Evolutionary conservation across 495 filamentous ascomycete species (phyloP).

Genomic region (Xylaria scruposa): DNA sequence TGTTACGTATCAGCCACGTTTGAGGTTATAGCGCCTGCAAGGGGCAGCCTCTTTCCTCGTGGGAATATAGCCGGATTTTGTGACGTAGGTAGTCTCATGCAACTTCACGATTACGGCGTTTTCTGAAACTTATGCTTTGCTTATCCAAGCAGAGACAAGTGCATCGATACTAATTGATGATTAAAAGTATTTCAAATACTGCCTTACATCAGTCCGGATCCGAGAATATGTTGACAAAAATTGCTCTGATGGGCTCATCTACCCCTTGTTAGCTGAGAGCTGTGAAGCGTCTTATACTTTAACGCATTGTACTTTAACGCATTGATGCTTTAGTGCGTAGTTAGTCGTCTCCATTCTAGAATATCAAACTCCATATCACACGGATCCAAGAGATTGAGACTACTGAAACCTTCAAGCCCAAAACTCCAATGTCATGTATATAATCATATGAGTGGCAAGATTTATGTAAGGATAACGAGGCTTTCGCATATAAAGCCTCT

Average conservation of each 20-base stretch:
- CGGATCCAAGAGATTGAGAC: too few relatives aligned
- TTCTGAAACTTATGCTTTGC: neutral
- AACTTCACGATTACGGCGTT: neutral
- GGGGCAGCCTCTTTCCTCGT: neutral
- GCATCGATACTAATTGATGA: neutral
- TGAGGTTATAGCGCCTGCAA: neutral
- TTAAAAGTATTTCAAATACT: neutral
- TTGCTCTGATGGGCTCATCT: neutral
- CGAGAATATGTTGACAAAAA: neutral
- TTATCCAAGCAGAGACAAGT: neutral
- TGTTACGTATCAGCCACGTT: conserved; percentile 11
- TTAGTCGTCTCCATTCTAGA: neutral
- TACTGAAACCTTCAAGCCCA: too few relatives aligned
- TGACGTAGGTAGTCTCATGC: neutral
- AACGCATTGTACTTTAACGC: neutral
- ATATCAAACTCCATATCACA: neutral
- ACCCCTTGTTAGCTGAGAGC: neutral
- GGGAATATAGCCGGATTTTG: neutral
- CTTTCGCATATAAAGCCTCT: too few relatives aligned
- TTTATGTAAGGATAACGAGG: too few relatives aligned
- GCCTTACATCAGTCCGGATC: neutral
- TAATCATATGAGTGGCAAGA: too few relatives aligned
- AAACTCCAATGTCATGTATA: too few relatives aligned
- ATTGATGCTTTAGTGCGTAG: neutral
- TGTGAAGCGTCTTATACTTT: neutral